Base-by-base conservation (phyloP, 1,139 yeast species). In the Blastobotrys indianensis region DNA sequence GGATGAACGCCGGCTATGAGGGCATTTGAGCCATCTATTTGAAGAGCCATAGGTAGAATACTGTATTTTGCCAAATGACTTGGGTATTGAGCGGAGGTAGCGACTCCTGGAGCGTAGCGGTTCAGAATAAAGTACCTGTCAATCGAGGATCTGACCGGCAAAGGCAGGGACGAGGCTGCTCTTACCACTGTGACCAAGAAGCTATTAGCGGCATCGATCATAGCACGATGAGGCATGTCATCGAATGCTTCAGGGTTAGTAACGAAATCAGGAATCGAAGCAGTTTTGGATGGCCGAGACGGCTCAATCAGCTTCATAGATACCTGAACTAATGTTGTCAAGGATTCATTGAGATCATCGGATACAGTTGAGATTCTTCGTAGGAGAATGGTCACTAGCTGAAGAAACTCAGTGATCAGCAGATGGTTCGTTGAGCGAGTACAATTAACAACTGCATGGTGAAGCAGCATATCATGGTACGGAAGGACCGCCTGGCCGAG, bases 31-130 rank as follows among this genome's bases (percentile, higher is more conserved):
- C 56, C 55, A 32, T 63, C 59, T 11, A 70, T 48, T 2, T 72
- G 64, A n/a, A 77, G 65, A 1, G 85, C 82, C 52, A 87, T 80
- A 10, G 96, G 95, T 51, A 85, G 69, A 28, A 85, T 70, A 9
- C 86, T 80, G 37, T 76, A 73, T 23, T 68, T 64, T 50, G 79
- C 77, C 39, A 75, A 75, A 44, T 69, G 70, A 2, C 85, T 85
- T 2, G 95, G 94, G 56, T 75, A 76, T 40, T 84, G 57, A 1
- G 84, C 79, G 12, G 83, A 64, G 62, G 42, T 69, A 59, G 16
- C 56, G 32, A 42, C 62, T 58, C 50, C 69, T 61, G 37, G 55
- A 49, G 65, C 58, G 30, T 57, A 51, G 34, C 77, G 67, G 54
- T 76, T 77, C 31, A 76, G 59, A 11, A 85, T 66, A 28, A 76